phyloP scores from a whole-genome alignment of 1,139 yeast genomes.

The Kodamaea derodonti region DNA sequence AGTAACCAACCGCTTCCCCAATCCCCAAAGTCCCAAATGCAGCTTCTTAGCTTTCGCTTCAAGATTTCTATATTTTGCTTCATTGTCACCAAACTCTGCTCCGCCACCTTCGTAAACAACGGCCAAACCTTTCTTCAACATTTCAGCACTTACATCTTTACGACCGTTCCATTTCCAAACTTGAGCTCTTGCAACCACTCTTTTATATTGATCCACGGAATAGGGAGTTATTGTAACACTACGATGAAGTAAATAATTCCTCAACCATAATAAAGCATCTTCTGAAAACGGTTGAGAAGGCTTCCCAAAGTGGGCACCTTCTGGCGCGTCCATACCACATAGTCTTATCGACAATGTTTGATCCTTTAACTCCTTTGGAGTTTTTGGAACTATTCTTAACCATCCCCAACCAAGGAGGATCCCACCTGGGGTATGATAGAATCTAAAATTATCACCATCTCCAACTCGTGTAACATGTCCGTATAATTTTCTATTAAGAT shows the following conservation, averaged over 20 bases:
- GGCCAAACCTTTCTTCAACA: constrained; percentile 80
- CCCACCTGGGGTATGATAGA: constrained; percentile 95
- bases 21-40: constrained; percentile 70
- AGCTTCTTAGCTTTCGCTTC: constrained; percentile 58
- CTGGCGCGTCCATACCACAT: constrained; percentile 99
- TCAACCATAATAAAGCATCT: constrained; percentile 80
- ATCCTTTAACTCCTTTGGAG: constrained; percentile 47
- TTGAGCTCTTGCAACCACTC: constrained; percentile 80
- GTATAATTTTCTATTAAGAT: constrained; percentile 38
- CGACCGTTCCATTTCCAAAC: constrained; percentile 73
- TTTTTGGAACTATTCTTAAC: constrained; percentile 52
- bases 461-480: constrained; percentile 92
- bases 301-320: constrained; percentile 89
- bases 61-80: constrained; percentile 50
- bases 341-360: constrained; percentile 66
- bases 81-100: constrained; percentile 83
- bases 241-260: constrained; percentile 58
- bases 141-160: constrained; percentile 80
- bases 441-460: constrained; percentile 92
- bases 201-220: constrained; percentile 79
- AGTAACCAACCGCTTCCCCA: constrained; percentile 50
- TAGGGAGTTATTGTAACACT: constrained; percentile 73
- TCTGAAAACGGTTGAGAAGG: constrained; percentile 87
- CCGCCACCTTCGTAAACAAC: constrained; percentile 85
- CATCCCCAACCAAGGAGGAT: constrained; percentile 88